Percentiles rank a stretch among this genome's conserved stretches.
Conservation (phyloP, 371 early-diverging fungal species). For the Gilbertella persicaria region DNA sequence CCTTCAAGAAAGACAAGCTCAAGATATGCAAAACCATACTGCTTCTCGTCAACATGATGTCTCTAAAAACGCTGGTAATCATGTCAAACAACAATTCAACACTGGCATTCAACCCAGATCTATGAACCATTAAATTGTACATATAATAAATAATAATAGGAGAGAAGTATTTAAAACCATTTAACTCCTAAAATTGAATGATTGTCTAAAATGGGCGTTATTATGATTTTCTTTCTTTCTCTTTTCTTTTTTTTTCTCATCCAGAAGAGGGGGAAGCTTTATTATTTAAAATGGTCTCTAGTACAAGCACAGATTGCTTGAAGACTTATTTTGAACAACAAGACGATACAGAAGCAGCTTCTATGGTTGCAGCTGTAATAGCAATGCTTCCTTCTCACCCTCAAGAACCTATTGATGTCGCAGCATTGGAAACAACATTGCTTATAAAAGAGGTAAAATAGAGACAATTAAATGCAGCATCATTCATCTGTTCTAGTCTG, state of each 20-base stretch:
- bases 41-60: conserved; percentile 18
- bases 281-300: background rate
- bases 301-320: conserved; percentile 3
- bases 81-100: conserved; percentile 14
- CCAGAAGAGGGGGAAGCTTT: no score
- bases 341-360: conserved; percentile 19
- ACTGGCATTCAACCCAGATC: conserved; percentile 26
- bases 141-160: background rate
- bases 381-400: conserved; percentile 18
- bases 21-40: conserved; percentile 21
- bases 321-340: conserved; percentile 25
- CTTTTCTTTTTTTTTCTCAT: conserved; percentile 5
- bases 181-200: background rate
- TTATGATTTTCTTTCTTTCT: background rate
- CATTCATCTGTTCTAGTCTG: conserved; percentile 16
- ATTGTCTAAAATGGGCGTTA: background rate
- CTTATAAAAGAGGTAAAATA: conserved; percentile 28
- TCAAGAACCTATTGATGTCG: conserved; percentile 11
- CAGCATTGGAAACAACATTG: conserved; percentile 14
- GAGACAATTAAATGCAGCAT: background rate
- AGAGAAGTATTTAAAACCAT: background rate
- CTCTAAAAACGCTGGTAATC: conserved; percentile 20
- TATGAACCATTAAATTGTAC: conserved; percentile 27
- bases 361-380: conserved; percentile 16
- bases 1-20: conserved; percentile 24